Conservation (phyloP, 2,329 filamentous ascomycete genomes). For the Aspergillus melleus region DNA sequence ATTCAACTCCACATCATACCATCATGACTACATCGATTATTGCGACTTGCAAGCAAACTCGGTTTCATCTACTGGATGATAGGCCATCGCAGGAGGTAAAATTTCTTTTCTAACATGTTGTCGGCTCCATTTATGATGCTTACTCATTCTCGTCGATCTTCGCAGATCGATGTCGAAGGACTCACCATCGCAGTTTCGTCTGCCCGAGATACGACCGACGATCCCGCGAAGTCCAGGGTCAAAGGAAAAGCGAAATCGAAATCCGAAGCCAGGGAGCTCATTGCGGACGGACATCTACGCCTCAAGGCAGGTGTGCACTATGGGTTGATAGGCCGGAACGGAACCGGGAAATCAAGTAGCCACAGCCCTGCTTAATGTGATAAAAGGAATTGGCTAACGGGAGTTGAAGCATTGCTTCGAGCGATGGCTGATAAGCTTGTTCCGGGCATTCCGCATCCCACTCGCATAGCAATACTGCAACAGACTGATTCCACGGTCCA, state of each 20-base stretch:
- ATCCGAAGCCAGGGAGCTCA: slow-evolving; percentile 59
- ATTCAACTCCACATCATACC: not conserved
- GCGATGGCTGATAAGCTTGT: slow-evolving; percentile 78
- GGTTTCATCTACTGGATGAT: slow-evolving; percentile 61
- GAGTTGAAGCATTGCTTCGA: slow-evolving; percentile 61
- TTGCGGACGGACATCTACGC: slow-evolving; percentile 67
- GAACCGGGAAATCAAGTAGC: slow-evolving; percentile 76
- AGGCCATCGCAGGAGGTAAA: slow-evolving; percentile 55
- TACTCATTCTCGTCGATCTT: not conserved
- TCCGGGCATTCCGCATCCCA: slow-evolving; percentile 68
- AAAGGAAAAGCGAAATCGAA: slow-evolving; percentile 54
- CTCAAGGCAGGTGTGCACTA: slow-evolving; percentile 74
- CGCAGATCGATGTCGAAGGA: slow-evolving; percentile 68
- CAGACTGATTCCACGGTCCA: slow-evolving; percentile 56
- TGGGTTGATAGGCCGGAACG: slow-evolving; percentile 77
- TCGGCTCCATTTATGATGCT: not conserved
- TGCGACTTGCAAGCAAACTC: slow-evolving; percentile 66
- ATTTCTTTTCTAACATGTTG: not conserved
- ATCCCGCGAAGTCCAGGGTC: slow-evolving; percentile 26
- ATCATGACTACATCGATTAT: slow-evolving; percentile 44
- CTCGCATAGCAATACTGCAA: slow-evolving; percentile 67
- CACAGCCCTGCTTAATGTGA: not conserved
- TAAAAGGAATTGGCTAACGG: not conserved
- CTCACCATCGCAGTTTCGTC: slow-evolving; percentile 65
- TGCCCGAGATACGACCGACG: slow-evolving; percentile 18